Evolutionary conservation across 2,329 filamentous ascomycete species (phyloP), one percentile per base, ranked within the genome.

Genomic region (Scedosporium dehoogii): DNA sequence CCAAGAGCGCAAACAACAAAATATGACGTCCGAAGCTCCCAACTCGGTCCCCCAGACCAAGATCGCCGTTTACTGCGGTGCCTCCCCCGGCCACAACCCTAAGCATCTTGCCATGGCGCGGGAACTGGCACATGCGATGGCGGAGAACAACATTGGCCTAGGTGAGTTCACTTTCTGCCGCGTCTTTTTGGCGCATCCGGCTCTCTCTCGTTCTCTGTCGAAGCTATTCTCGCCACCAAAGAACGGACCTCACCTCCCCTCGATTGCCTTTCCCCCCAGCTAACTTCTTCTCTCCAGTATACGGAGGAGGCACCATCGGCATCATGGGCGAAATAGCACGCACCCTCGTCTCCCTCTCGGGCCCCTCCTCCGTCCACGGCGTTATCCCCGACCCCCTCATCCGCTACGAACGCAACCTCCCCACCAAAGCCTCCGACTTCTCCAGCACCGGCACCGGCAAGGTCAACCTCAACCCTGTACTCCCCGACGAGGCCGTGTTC

Each of bases 261-360:
- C 33, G 10, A 10, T 12, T 38, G 12, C 10, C 33, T 38, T 38
- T 12, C 33, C 33, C 12, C 6, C 10, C 2, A 10, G 53, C 60
- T 59, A 51, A 16, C 10, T 25, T 23, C 44, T 3, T 41, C 60
- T 46, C 25, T 29, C 58, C 38, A 85, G 92, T 97, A 66, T 99
- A 97, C 75, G 94, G 94, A 68, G 94, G 94, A 68, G 94, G 94
- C 70, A 97, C 93, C 2, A 86, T 91, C 44, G 94, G 94, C 9
- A 83, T 99, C 56, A 99, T 99, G 94, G 94, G 94, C 71, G 92
- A 97, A 72, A 76, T 97, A 10, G 91, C 94, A 56, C 88, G 88
- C 69, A 92, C 91, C 0, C 86, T 99, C 29, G 91, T 96, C 67
- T 81, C 88, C 0, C 85, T 97, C 65, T 86, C 87, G 4, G 93